Conservation (phyloP, 116 monocot species). For the Cymodocea nodosa region DNA sequence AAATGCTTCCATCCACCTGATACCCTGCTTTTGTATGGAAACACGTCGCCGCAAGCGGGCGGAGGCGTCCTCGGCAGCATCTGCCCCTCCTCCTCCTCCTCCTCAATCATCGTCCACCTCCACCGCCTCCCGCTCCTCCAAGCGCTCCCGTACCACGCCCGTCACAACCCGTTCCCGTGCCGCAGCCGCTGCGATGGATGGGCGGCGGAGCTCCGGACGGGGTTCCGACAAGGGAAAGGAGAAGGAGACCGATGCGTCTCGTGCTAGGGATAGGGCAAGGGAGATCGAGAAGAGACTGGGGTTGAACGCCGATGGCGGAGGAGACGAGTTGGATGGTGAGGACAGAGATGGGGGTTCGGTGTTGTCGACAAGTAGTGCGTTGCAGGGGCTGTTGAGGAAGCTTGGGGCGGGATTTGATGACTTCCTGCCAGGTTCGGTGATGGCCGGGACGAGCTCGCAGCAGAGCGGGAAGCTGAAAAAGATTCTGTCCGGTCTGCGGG, state of each 20-base stretch:
- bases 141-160: constrained; percentile 40
- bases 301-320: constrained; percentile 30
- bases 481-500: constrained; percentile 66
- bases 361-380: constrained; percentile 68
- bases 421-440: constrained; percentile 50
- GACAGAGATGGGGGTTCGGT: constrained; percentile 13
- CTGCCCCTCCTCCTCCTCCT: constrained; percentile 14
- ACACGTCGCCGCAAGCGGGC: constrained; percentile 99
- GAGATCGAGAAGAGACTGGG: constrained; percentile 45
- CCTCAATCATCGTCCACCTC: neutral
- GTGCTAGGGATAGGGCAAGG: constrained; percentile 20
- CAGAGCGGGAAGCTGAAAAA: constrained; percentile 71
- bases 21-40: constrained; percentile 73
- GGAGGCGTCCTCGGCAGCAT: constrained; percentile 69
- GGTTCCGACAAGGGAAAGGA: constrained; percentile 31
- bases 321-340: neutral
- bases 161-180: no score
- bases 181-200: no score
- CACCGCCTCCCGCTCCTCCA: constrained; percentile 31
- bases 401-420: constrained; percentile 92
- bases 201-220: constrained; percentile 2
- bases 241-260: constrained; percentile 41
- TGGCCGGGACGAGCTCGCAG: constrained; percentile 36
- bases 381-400: constrained; percentile 83
- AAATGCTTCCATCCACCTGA: no score